Conservation (phyloP, 495 filamentous ascomycete genomes). For the Penicillium chermesinum region DNA sequence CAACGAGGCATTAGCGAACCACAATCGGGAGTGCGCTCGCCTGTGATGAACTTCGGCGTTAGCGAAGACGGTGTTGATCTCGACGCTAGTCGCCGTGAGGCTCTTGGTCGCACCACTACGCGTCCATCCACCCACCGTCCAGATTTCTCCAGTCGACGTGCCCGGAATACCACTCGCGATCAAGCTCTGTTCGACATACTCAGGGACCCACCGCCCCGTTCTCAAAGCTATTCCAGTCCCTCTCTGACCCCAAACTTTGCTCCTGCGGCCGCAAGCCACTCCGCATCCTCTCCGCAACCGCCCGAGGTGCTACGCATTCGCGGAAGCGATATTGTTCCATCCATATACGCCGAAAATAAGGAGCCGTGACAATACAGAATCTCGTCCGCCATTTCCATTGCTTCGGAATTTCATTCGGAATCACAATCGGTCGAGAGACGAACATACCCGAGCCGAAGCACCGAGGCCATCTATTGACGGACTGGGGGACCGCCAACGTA, state of each 20-base stretch:
- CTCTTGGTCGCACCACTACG: conserved; percentile 8
- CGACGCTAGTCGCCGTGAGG: conserved; percentile 30
- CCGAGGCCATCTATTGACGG: conserved; percentile 66
- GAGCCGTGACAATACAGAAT: conserved; percentile 11
- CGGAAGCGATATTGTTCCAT: conserved; percentile 12
- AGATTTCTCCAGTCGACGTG: conserved; percentile 23
- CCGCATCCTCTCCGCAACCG: conserved; percentile 20
- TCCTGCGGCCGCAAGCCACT: conserved; percentile 37
- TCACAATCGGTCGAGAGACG: conserved; percentile 6
- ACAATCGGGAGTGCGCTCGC: conserved; percentile 26
- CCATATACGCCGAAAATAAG: conserved; percentile 21
- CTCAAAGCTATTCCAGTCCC: not conserved
- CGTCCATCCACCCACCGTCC: conserved; percentile 21
- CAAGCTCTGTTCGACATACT: conserved; percentile 22
- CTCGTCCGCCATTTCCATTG: not conserved
- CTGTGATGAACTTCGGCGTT: conserved; percentile 23
- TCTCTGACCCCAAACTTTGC: conserved; percentile 44
- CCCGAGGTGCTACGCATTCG: conserved; percentile 21
- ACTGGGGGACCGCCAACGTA: conserved; percentile 77
- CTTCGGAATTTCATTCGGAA: not conserved
- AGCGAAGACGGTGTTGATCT: conserved; percentile 32
- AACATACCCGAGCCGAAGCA: conserved; percentile 26
- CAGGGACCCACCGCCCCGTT: conserved; percentile 12
- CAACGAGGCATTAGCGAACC: conserved; percentile 31
- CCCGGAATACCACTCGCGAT: conserved; percentile 25